A percentile compares a stretch with the other conserved stretches of the same genome.
These are phyloP conservation scores for Malus hybrid DNA, from an alignment of 331 rosid species.

Conservation along the genomic window DNA sequence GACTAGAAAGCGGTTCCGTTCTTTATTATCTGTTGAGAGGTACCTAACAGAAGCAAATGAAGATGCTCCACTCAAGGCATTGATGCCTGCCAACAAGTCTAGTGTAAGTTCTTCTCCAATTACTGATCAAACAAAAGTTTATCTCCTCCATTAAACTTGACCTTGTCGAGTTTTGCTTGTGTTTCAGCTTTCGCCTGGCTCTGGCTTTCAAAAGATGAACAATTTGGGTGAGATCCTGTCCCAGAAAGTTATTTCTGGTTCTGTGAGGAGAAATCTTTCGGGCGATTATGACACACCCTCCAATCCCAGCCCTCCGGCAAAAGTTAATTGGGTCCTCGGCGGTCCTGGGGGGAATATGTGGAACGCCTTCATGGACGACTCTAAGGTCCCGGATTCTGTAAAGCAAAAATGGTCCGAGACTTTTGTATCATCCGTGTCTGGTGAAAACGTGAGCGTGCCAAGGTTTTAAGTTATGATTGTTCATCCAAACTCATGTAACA, in stretches of 20 bases:
- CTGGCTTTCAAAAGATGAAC: slow-evolving; percentile 6
- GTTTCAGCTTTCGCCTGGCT: slow-evolving; percentile 21
- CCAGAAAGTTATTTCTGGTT: slow-evolving; percentile 6
- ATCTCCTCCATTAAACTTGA: slow-evolving; percentile 3
- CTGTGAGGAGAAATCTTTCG: slow-evolving; percentile 5
- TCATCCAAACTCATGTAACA: not conserved
- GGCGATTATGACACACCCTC: slow-evolving; percentile 14
- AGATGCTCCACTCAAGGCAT: slow-evolving; percentile 24
- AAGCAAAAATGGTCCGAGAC: slow-evolving; percentile 52
- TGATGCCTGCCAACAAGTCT: slow-evolving; percentile 14
- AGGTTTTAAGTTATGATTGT: slow-evolving; percentile 15
- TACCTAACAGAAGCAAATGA: slow-evolving; percentile 19
- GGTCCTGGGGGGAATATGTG: slow-evolving; percentile 43
- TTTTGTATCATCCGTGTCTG: slow-evolving; percentile 28
- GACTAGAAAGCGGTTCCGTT: slow-evolving; percentile 28
- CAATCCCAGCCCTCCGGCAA: slow-evolving; percentile 26
- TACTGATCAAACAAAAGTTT: not conserved
- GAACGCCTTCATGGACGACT: slow-evolving; percentile 38
- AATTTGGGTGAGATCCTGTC: not conserved
- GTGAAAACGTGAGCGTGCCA: slow-evolving; percentile 6
- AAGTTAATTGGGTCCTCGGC: slow-evolving; percentile 56
- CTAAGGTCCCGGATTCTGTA: slow-evolving; percentile 35
- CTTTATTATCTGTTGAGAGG: slow-evolving; percentile 35
- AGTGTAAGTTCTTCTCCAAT: slow-evolving; percentile 6
- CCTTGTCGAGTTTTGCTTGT: slow-evolving; percentile 11